These are phyloP conservation scores for Leccinum boreale DNA, from an alignment of 768 basidiomycete species.

Conservation along the genomic window DNA sequence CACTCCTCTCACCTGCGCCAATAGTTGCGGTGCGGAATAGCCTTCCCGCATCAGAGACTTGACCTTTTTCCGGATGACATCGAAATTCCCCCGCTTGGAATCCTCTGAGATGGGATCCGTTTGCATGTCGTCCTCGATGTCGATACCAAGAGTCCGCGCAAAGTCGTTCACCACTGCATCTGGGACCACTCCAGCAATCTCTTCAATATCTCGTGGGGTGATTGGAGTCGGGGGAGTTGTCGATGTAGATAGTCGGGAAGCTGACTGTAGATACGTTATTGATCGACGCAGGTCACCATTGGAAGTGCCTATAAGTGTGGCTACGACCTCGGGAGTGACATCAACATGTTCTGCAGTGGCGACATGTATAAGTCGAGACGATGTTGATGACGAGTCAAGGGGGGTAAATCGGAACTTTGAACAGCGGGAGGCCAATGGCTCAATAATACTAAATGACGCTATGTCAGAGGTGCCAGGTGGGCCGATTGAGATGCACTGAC, in stretches of 20 bases:
- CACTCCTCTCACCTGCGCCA: slow-evolving; percentile 67
- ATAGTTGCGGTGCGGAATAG: slow-evolving; percentile 86
- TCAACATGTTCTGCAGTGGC: slow-evolving; percentile 70
- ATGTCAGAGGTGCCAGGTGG: slow-evolving; percentile 1
- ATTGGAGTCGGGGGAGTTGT: slow-evolving; percentile 72
- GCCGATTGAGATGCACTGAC: slow-evolving; percentile 42
- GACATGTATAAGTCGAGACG: slow-evolving; percentile 73
- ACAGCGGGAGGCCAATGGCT: slow-evolving; percentile 97
- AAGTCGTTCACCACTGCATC: slow-evolving; percentile 66
- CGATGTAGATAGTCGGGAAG: slow-evolving; percentile 79
- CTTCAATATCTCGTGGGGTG: slow-evolving; percentile 78
- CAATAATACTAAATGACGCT: slow-evolving; percentile 73
- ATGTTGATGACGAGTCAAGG: slow-evolving; percentile 74
- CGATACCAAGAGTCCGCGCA: slow-evolving; percentile 69
- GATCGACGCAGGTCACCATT: slow-evolving; percentile 93
- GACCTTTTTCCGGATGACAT: slow-evolving; percentile 65
- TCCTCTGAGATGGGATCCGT: slow-evolving; percentile 32
- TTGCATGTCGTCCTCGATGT: slow-evolving; percentile 56
- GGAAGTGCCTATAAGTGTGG: slow-evolving; percentile 74
- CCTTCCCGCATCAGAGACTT: slow-evolving; percentile 80
- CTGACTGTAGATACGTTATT: slow-evolving; percentile 97
- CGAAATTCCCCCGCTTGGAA: slow-evolving; percentile 43
- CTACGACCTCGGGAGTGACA: slow-evolving; percentile 56
- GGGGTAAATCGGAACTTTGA: slow-evolving; percentile 99
- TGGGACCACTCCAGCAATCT: slow-evolving; percentile 96